Conservation (phyloP, 2,329 filamentous ascomycete species). For the Colletotrichum sp. region DNA sequence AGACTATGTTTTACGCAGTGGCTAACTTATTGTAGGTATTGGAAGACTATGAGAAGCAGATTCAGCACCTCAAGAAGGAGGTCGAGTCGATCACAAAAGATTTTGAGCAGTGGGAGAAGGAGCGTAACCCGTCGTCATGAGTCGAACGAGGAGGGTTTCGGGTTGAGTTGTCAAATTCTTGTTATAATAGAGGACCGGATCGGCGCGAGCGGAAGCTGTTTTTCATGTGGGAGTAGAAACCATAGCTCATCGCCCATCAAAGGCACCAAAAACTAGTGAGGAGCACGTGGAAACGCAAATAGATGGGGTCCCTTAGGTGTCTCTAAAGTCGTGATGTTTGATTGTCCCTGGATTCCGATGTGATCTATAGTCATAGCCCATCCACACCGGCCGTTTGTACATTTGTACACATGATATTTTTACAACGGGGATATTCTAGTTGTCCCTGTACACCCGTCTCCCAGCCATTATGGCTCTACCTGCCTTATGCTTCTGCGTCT, state of each 20-base stretch:
- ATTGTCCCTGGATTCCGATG: neutral
- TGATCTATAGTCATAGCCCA: slow-evolving; percentile 7
- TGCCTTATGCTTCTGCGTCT: neutral
- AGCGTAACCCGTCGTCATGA: slow-evolving; percentile 39
- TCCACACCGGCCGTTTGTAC: neutral
- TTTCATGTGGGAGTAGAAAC: neutral
- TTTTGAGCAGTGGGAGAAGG: slow-evolving; percentile 61
- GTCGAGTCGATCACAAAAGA: slow-evolving; percentile 67
- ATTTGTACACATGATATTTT: slow-evolving; percentile 18
- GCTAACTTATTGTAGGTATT: slow-evolving; percentile 61
- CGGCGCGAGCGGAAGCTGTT: neutral
- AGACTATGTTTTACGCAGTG: neutral
- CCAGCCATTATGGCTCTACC: neutral
- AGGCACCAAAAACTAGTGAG: neutral
- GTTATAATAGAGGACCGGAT: neutral
- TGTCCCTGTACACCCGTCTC: slow-evolving; percentile 5
- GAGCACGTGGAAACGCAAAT: neutral
- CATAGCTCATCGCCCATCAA: neutral
- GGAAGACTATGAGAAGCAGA: slow-evolving; percentile 82
- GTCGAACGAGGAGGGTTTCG: too few species aligned
- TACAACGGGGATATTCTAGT: slow-evolving; percentile 4
- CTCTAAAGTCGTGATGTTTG: slow-evolving; percentile 7
- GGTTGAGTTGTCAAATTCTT: neutral
- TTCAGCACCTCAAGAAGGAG: slow-evolving; percentile 77
- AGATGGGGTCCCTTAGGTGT: neutral